Percentiles rank a stretch among this genome's conserved stretches.
These are phyloP conservation scores for Geotrichum bryndzae DNA, from an alignment of 1,139 yeast species.

Conservation along the genomic window DNA sequence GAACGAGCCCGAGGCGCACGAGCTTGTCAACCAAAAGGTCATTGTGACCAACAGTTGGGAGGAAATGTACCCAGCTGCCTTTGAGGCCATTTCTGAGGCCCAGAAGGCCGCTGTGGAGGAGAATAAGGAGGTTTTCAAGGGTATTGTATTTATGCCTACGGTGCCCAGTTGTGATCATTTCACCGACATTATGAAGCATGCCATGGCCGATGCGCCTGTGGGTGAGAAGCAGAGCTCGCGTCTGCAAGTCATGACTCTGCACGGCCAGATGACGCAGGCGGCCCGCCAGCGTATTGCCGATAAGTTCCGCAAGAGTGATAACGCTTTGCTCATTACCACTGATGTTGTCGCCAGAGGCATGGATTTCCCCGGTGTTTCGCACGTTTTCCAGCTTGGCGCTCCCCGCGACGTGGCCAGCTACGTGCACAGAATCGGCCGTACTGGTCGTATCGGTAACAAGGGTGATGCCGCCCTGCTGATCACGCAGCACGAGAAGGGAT, in stretches of 20 bases:
- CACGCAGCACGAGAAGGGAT: slow-evolving; percentile 29
- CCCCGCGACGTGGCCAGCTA: slow-evolving; percentile 71
- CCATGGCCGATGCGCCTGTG: slow-evolving; percentile 22
- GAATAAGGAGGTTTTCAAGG: slow-evolving; percentile 48
- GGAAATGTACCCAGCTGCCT: slow-evolving; percentile 34
- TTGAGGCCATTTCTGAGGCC: slow-evolving; percentile 29
- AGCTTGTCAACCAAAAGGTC: slow-evolving; percentile 65
- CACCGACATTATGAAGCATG: slow-evolving; percentile 34
- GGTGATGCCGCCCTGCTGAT: slow-evolving; percentile 93
- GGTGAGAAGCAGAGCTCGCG: slow-evolving; percentile 8
- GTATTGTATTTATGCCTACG: slow-evolving; percentile 79
- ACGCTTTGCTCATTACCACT: slow-evolving; percentile 68
- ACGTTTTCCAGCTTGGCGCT: slow-evolving; percentile 75
- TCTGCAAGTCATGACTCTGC: slow-evolving; percentile 38
- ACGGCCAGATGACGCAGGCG: slow-evolving; percentile 67
- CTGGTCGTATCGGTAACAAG: slow-evolving; percentile 95
- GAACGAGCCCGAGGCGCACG: slow-evolving; percentile 71
- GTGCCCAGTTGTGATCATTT: slow-evolving; percentile 60
- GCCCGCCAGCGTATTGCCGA: slow-evolving; percentile 55
- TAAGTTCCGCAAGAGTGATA: slow-evolving; percentile 45
- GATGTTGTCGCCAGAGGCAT: slow-evolving; percentile 97
- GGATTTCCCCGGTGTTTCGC: slow-evolving; percentile 81
- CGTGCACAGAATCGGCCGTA: slow-evolving; percentile 93
- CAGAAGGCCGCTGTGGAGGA: slow-evolving; percentile 19
- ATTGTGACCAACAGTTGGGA: slow-evolving; percentile 43